A percentile compares a stretch with the other conserved stretches of the same genome.
Conservation (phyloP, 2,329 filamentous ascomycete genomes). For the Ceratocystis albifundus region DNA sequence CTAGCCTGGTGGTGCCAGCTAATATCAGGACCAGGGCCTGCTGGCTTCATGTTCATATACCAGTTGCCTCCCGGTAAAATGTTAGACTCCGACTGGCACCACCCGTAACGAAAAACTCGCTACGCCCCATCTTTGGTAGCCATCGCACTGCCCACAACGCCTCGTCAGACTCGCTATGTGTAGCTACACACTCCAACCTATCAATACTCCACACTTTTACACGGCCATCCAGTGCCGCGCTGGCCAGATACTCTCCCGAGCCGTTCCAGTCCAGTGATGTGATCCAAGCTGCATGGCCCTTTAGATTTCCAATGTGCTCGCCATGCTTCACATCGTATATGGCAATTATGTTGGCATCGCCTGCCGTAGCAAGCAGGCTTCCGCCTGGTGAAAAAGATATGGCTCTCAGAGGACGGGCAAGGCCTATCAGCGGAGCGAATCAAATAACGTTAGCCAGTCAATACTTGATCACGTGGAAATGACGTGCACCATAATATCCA, state of each 20-base stretch:
- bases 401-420: conserved; percentile 47
- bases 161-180: conserved; percentile 81
- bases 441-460: not conserved
- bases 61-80: conserved; percentile 77
- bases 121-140: conserved; percentile 60
- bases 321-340: conserved; percentile 88
- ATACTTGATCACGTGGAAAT: not conserved
- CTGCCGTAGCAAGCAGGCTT: conserved; percentile 75
- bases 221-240: conserved; percentile 82
- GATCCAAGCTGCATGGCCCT: conserved; percentile 75
- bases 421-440: not conserved
- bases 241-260: conserved; percentile 82
- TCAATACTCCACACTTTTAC: conserved; percentile 94
- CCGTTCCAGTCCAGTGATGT: conserved; percentile 86
- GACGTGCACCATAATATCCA: not conserved
- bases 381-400: conserved; percentile 80
- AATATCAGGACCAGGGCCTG: not conserved
- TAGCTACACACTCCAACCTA: conserved; percentile 72
- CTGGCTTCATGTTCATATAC: conserved; percentile 36
- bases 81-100: conserved; percentile 65
- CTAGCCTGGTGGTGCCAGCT: not conserved
- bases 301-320: conserved; percentile 78
- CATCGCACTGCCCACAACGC: conserved; percentile 74
- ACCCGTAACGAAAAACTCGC: conserved; percentile 64
- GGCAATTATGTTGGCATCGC: conserved; percentile 77